A percentile compares a stretch with the other conserved stretches of the same genome.
Conservation (phyloP, 805 yeast genomes). For the Myxozyma mucilagina region DNA sequence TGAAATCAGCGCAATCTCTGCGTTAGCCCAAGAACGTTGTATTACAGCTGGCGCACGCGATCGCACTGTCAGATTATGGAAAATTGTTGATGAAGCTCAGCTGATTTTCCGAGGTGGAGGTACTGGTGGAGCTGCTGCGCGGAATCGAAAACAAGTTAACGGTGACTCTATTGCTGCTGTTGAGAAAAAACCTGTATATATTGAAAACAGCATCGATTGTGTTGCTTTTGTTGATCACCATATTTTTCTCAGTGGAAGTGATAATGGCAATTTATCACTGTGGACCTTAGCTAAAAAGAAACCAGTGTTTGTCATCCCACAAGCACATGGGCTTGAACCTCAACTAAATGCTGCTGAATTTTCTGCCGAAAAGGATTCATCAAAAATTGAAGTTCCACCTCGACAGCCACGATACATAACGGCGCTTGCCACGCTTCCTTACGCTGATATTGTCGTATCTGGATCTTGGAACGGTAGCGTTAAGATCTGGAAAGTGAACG, state of each 20-base stretch:
- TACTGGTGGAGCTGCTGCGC: constrained; percentile 35
- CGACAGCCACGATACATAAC: constrained; percentile 86
- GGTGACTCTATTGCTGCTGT: not conserved
- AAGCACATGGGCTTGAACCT: constrained; percentile 74
- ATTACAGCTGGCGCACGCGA: constrained; percentile 95
- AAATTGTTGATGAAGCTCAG: constrained; percentile 91
- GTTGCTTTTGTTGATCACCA: constrained; percentile 90
- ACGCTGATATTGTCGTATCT: constrained; percentile 74
- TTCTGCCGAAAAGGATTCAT: constrained; percentile 47
- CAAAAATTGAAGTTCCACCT: constrained; percentile 46
- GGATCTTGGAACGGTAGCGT: constrained; percentile 86
- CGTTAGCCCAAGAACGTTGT: constrained; percentile 84
- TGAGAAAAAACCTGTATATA: constrained; percentile 41
- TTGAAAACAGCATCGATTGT: constrained; percentile 88
- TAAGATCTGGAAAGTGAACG: constrained; percentile 59
- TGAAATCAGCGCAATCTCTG: constrained; percentile 73
- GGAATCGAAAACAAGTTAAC: not conserved
- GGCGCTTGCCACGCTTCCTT: constrained; percentile 77
- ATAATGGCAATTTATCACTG: constrained; percentile 83
- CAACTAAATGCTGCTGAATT: constrained; percentile 50
- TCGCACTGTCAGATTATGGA: constrained; percentile 94
- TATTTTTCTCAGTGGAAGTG: constrained; percentile 92
- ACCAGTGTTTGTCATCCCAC: constrained; percentile 67
- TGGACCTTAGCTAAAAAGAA: constrained; percentile 93
- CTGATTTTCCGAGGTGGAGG: constrained; percentile 93